Conservation (phyloP, 495 filamentous ascomycete genomes). For the Polyplosphaeria fusca region DNA sequence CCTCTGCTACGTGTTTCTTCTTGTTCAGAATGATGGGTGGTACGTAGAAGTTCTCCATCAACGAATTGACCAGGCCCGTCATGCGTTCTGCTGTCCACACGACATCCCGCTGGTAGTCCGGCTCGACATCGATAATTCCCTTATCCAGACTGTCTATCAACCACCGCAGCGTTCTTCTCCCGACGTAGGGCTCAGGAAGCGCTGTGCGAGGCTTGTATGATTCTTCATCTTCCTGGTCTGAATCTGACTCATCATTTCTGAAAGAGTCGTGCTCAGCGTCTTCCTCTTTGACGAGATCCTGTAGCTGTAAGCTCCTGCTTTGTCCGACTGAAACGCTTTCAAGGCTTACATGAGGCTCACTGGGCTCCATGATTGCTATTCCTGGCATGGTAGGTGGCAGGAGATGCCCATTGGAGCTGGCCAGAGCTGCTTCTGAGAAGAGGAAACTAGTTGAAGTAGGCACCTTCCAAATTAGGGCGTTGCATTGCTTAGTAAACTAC, state of each 20-base stretch:
- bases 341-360: neutral
- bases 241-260: conserved; percentile 1
- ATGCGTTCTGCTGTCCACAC: conserved; percentile 44
- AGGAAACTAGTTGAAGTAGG: too few species aligned
- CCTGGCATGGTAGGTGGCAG: conserved; percentile 5
- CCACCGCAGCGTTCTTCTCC: neutral
- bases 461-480: too few species aligned
- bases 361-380: neutral
- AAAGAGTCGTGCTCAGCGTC: conserved; percentile 9
- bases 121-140: conserved; percentile 40
- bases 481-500: too few species aligned
- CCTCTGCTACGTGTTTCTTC: conserved; percentile 20
- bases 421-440: too few species aligned
- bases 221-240: conserved; percentile 4
- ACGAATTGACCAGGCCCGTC: conserved; percentile 44
- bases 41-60: conserved; percentile 50
- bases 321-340: neutral
- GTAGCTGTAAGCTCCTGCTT: neutral
- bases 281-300: conserved; percentile 6
- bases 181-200: neutral
- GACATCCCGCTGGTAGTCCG: conserved; percentile 51
- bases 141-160: conserved; percentile 27
- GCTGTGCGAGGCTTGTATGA: conserved; percentile 10
- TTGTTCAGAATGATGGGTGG: conserved; percentile 53
- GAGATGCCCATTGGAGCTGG: too few species aligned